These are phyloP conservation scores for Citrus sp. DNA, from an alignment of 345 rosid species.

Conservation along the genomic window DNA sequence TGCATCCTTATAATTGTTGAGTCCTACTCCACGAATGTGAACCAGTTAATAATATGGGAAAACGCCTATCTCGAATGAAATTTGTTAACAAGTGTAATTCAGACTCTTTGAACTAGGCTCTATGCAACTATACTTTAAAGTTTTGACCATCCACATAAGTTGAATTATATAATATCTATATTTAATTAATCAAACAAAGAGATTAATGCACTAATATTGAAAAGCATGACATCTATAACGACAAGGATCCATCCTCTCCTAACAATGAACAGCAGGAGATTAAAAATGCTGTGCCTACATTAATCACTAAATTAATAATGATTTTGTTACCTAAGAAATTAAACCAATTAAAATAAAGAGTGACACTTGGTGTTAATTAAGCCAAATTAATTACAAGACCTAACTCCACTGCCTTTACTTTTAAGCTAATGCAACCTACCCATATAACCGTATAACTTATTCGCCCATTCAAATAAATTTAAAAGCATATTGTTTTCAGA, in stretches of 20 bases:
- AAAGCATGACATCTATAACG: neutral
- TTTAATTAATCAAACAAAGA: neutral
- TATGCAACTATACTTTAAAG: neutral
- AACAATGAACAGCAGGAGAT: neutral
- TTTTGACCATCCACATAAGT: neutral
- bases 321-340: neutral
- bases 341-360: neutral
- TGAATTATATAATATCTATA: neutral
- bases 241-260: neutral
- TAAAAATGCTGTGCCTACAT: neutral
- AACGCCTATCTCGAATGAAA: too few species aligned
- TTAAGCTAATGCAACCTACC: neutral
- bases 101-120: neutral
- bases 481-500: too few species aligned
- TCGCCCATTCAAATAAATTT: neutral
- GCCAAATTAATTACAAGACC: neutral
- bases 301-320: neutral
- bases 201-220: neutral
- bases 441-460: neutral
- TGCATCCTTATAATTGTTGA: too few species aligned
- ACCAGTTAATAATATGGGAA: too few species aligned
- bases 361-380: neutral
- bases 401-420: neutral
- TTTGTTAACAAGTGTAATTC: too few species aligned
- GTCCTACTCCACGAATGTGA: too few species aligned